A percentile compares a stretch with the other conserved stretches of the same genome.
phyloP scores from a whole-genome alignment of 495 filamentous ascomycete species.

The Thermochaetoides thermophila region DNA sequence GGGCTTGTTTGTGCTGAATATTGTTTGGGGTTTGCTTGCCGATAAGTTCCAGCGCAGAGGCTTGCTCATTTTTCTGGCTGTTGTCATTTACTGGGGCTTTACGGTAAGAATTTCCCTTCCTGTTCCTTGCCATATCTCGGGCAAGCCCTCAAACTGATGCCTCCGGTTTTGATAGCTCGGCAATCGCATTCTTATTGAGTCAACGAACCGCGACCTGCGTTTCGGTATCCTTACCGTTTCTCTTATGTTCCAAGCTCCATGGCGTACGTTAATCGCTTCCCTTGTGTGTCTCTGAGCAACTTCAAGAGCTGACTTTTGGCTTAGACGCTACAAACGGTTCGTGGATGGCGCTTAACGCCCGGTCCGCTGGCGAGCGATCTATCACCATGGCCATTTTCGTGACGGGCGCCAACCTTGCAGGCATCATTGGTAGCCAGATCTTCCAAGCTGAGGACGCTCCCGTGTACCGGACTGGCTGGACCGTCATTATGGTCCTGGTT shows the following conservation, averaged over 20 bases:
- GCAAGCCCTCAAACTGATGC: background rate
- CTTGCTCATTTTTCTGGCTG: constrained; percentile 10
- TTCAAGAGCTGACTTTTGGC: background rate
- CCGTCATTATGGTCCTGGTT: constrained; percentile 9
- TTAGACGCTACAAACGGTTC: constrained; percentile 24
- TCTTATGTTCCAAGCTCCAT: constrained; percentile 33
- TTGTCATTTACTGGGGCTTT: constrained; percentile 12
- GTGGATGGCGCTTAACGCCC: constrained; percentile 25
- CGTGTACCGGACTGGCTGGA: constrained; percentile 25
- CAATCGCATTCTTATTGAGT: constrained; percentile 27
- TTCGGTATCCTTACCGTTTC: constrained; percentile 30
- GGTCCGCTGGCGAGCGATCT: constrained; percentile 20
- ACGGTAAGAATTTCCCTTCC: constrained; percentile 9
- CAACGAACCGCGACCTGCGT: constrained; percentile 29
- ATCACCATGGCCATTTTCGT: constrained; percentile 33
- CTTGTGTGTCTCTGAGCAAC: constrained; percentile 1
- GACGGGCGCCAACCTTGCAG: constrained; percentile 39
- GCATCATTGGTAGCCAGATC: constrained; percentile 39
- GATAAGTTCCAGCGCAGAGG: constrained; percentile 15
- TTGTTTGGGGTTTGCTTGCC: constrained; percentile 26
- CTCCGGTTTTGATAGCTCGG: constrained; percentile 7
- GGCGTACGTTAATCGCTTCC: constrained; percentile 25
- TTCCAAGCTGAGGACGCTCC: constrained; percentile 38
- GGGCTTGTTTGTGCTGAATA: constrained; percentile 24
- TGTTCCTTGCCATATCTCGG: background rate